Base-by-base conservation (phyloP, 2,329 filamentous ascomycete genomes). In the Penicillium sp. region DNA sequence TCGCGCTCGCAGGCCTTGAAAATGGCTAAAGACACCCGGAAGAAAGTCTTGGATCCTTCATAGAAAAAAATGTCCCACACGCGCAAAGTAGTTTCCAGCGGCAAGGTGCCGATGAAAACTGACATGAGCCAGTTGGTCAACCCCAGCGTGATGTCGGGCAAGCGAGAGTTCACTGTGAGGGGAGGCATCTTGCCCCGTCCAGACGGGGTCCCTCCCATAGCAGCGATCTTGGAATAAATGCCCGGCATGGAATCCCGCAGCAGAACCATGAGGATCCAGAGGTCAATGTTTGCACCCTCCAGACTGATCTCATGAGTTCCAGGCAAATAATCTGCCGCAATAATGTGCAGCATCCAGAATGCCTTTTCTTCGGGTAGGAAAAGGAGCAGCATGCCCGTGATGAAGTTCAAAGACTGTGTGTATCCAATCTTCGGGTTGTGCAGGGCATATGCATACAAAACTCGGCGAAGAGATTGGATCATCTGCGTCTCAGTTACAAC, bases 61-160 rank as follows among this genome's bases (percentile, higher is more conserved):
- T 95, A 96, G 72, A 97, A 96, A 69, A 97, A 92, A 1, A 91
- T 86, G 65, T 97, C 93, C 93, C 93, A 97, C 1, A 97, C 91
- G 7, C 93, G 88, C 16, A 97, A 82, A 0, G 92, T 93, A 16
- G 89, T 91, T 75, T 97, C 93, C 58, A 96, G 92, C 2, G 93
- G 93, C 16, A 97, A 78, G 0, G 91, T 96, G 49, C 92, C 92
- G 57, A 97, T 94, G 72, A 94, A 97, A 65, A 94, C 90, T 46
- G 90, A 95, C 93, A 97, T 97, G 73, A 97, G 95, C 93, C 93
- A 97, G 4, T 92, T 90, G 9, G 92, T 96, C 73, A 94, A 91
- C 63, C 92, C 95, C 5, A 97, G 82, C 0, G 91, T 94, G 61
- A 97, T 93, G 11, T 93, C 92, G 0, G 93, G 93, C 10, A 97